phyloP scores from a whole-genome alignment of 148 eudicot species.

The Amaranthus hypochondriacus region DNA sequence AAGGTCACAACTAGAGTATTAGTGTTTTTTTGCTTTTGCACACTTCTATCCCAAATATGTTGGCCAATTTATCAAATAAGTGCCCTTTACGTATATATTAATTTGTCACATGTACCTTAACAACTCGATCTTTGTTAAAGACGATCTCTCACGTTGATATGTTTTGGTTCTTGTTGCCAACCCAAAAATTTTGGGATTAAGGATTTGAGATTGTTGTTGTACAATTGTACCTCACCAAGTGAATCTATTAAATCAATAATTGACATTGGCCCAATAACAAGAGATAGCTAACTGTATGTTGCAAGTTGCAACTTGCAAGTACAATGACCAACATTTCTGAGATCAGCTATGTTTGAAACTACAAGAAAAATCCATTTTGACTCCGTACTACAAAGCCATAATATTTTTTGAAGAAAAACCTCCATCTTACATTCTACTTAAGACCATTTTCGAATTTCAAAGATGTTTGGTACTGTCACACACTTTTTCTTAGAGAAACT shows the following conservation, averaged over 20 bases:
- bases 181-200: too few species aligned
- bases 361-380: neutral
- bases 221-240: neutral
- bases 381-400: neutral
- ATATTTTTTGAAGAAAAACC: neutral
- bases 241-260: neutral
- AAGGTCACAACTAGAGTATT: neutral
- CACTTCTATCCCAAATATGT: neutral
- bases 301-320: neutral
- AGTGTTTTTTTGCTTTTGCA: neutral
- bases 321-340: neutral
- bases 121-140: neutral
- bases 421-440: conserved; percentile 1
- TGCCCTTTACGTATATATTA: neutral
- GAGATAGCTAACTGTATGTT: neutral
- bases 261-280: neutral
- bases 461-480: neutral
- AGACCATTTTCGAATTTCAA: neutral
- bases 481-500: neutral
- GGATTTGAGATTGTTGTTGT: too few species aligned
- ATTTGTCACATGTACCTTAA: neutral
- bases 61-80: neutral
- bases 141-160: too few species aligned
- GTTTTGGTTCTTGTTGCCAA: too few species aligned
- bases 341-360: neutral